These are phyloP conservation scores for Phytophthora meadii DNA, from an alignment of 352 stramenopile species.

Conservation along the genomic window DNA sequence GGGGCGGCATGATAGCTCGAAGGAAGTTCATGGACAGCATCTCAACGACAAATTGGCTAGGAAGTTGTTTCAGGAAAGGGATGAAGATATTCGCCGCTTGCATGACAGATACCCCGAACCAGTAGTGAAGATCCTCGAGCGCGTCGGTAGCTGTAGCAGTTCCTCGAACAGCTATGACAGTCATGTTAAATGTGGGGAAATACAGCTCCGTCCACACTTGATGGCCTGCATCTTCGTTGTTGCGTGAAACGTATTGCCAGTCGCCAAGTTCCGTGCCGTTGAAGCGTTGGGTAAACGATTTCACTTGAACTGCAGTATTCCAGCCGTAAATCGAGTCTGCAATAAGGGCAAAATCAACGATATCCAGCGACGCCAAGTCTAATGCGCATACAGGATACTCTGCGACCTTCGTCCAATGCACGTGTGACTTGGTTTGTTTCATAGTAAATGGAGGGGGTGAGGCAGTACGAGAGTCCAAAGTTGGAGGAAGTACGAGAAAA, in stretches of 20 bases:
- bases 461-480: constrained; percentile 23
- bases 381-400: constrained; percentile 85
- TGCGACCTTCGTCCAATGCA: constrained; percentile 56
- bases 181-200: constrained; percentile 87
- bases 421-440: constrained; percentile 8
- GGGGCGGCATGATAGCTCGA: constrained; percentile 71
- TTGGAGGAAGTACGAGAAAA: constrained; percentile 80
- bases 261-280: constrained; percentile 77
- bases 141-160: constrained; percentile 85
- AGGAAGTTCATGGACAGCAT: constrained; percentile 86
- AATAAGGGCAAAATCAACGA: constrained; percentile 89
- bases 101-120: constrained; percentile 90
- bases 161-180: constrained; percentile 81
- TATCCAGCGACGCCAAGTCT: constrained; percentile 63
- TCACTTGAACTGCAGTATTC: constrained; percentile 76
- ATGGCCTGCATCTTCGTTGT: constrained; percentile 67
- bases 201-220: constrained; percentile 89
- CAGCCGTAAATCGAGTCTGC: constrained; percentile 83
- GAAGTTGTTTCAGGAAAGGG: constrained; percentile 87
- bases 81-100: constrained; percentile 87
- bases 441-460: constrained; percentile 23
- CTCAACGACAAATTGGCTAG: constrained; percentile 77
- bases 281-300: constrained; percentile 84
- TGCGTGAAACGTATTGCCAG: constrained; percentile 80
- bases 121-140: constrained; percentile 88